Base-by-base conservation (phyloP, 176 grass and related monocot genomes). In the Secale cereale region DNA sequence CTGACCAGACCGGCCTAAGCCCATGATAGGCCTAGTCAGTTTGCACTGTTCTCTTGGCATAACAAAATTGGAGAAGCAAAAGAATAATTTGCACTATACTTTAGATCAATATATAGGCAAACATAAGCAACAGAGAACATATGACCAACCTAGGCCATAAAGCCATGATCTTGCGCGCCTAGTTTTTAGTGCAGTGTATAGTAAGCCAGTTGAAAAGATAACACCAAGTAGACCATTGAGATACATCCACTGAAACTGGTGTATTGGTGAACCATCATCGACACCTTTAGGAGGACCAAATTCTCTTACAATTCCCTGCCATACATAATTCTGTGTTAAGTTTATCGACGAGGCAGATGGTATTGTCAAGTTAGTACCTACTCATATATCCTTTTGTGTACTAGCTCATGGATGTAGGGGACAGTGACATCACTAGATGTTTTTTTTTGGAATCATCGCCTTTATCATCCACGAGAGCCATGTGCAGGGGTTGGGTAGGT, bases 201-300 rank as follows among this genome's bases (percentile, higher is more conserved):
- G n/a, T 41, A 98, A 72, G 6, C 96, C 96, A 71, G 87, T 75
- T 25, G 96, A 82, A 87, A 98, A 89, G 84, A 98, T 90, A 64
- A 98, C 85, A 35, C 87, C 91, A 31, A 95, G 86, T 62, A 98
- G 67, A 27, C 93, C 93, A 73, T 98, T 98, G 82, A 87, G 43
- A 80, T 98, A 98, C 27, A 94, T 30, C 96, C 96, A 98, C n/a
- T 92, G 80, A 82, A 95, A 94, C 71, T 90, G 89, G 78, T 92
- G 84, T 60, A 74, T 27, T 10, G 57, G 41, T 45, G 23, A 86
- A 59, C 59, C 78, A 73, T 73, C 23, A 11, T 73, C 70, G 46
- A 27, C 60, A 56, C 77, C 83, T 90, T 87, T 48, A 26, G 93
- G 91, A 56, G 89, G 77, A 26, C 59, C 76, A 79, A 98, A 98